These are phyloP conservation scores for Mallotus nudiflorus DNA, from an alignment of 345 rosid genomes.

Conservation along the genomic window DNA sequence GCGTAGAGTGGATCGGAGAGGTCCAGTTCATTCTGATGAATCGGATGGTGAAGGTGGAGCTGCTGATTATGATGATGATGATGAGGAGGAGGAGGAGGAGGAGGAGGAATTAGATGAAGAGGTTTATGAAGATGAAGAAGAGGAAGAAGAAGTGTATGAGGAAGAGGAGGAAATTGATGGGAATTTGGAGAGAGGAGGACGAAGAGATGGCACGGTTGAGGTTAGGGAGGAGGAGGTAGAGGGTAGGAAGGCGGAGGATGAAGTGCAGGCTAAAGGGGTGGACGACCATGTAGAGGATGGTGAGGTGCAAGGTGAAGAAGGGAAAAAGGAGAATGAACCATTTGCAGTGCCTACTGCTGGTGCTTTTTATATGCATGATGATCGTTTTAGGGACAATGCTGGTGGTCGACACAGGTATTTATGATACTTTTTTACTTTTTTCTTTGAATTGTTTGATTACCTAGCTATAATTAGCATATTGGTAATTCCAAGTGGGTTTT, in stretches of 20 bases:
- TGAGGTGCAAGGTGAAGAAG: slow-evolving; percentile 39
- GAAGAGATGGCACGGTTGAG: slow-evolving; percentile 15
- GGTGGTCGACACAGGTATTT: slow-evolving; percentile 63
- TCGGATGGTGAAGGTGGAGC: slow-evolving; percentile 70
- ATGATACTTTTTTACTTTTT: too few species aligned
- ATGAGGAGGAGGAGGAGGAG: slow-evolving; percentile 32
- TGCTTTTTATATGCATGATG: slow-evolving; percentile 98
- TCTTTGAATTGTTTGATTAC: too few species aligned
- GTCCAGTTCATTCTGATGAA: slow-evolving; percentile 55
- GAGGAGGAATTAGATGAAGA: slow-evolving; percentile 34
- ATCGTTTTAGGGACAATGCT: slow-evolving; percentile 70
- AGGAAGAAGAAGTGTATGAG: slow-evolving; percentile 36
- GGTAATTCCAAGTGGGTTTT: too few species aligned
- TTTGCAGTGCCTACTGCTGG: slow-evolving; percentile 97
- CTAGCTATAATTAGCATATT: too few species aligned
- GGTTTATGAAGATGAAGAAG: slow-evolving; percentile 38
- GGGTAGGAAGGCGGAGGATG: slow-evolving; percentile 36
- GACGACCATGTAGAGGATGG: slow-evolving; percentile 24
- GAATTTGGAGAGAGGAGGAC: slow-evolving; percentile 28
- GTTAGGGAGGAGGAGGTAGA: too few species aligned
- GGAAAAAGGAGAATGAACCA: slow-evolving; percentile 75
- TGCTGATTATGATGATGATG: slow-evolving; percentile 59
- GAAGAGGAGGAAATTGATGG: slow-evolving; percentile 41
- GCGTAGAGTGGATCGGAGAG: slow-evolving; percentile 38
- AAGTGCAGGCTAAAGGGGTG: slow-evolving; percentile 17